Conservation (phyloP, 768 basidiomycete genomes). For the Lactifluus hygrophoroides region DNA sequence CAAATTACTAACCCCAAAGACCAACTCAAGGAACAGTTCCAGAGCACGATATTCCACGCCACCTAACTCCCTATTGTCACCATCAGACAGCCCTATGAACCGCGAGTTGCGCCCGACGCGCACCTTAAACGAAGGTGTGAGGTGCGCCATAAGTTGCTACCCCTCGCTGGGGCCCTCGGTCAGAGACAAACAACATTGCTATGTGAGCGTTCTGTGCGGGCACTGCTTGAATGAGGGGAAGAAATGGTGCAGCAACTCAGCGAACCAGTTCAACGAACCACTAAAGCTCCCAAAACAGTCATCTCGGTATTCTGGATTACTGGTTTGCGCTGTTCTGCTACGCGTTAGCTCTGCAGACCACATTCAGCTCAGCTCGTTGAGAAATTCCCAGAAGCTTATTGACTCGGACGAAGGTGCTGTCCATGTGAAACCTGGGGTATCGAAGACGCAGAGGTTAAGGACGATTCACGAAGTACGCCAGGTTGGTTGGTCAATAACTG, state of each 20-base stretch:
- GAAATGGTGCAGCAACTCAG: conserved; percentile 35
- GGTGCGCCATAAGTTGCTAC: conserved; percentile 15
- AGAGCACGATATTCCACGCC: conserved; percentile 87
- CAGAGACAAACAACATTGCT: conserved; percentile 37
- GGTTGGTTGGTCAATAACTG: background rate
- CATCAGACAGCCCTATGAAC: conserved; percentile 67
- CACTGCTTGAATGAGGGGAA: conserved; percentile 52
- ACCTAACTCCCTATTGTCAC: conserved; percentile 81
- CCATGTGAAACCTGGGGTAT: background rate
- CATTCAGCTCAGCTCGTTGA: background rate
- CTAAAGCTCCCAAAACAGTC: conserved; percentile 9
- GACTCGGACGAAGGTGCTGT: background rate
- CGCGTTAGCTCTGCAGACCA: background rate
- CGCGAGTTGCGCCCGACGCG: conserved; percentile 63
- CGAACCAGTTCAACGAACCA: conserved; percentile 27
- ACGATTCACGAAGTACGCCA: background rate
- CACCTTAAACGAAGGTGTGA: conserved; percentile 26
- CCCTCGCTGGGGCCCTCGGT: no score
- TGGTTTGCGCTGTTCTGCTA: background rate
- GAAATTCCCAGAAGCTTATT: background rate
- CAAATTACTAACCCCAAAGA: conserved; percentile 49
- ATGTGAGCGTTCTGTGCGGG: conserved; percentile 66
- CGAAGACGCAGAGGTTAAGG: background rate
- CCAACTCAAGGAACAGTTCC: conserved; percentile 68
- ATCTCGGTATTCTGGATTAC: conserved; percentile 7